phyloP scores from a whole-genome alignment of 306 rosid species.

The Ormosia semicastrata region DNA sequence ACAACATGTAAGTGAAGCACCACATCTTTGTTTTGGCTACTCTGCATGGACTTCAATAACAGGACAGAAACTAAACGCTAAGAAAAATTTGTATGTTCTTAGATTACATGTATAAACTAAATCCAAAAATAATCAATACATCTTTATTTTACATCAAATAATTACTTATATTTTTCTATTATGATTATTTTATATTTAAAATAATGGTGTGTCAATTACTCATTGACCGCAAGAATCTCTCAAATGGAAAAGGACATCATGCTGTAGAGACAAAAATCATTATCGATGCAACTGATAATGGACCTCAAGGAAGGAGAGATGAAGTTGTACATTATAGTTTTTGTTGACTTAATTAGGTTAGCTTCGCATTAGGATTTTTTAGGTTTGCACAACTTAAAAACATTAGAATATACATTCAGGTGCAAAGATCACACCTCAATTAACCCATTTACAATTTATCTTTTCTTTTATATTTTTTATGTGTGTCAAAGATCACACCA shows the following conservation, averaged over 20 bases:
- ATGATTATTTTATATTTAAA: not conserved
- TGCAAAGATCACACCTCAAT: not conserved
- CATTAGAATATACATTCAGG: not conserved
- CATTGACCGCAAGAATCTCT: not conserved
- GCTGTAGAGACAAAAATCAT: not conserved
- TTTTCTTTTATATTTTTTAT: not conserved
- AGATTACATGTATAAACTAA: not conserved
- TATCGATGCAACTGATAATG: not conserved
- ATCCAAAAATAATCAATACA: not conserved
- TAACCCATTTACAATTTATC: not conserved
- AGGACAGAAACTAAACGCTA: not conserved
- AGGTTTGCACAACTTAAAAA: not conserved
- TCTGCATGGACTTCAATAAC: not conserved
- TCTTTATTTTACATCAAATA: not conserved
- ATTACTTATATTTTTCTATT: not conserved
- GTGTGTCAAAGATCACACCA: not conserved
- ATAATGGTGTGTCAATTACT: not conserved
- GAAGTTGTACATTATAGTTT: not conserved
- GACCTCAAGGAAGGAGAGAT: not conserved
- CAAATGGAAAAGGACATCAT: not conserved
- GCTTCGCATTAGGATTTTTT: not conserved
- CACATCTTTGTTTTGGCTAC: not conserved
- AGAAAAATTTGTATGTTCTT: not conserved
- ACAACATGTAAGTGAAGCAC: not conserved
- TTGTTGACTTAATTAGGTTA: conserved; percentile 5